Percentiles rank a stretch among this genome's conserved stretches.
Conservation (phyloP, 1,284 basidiomycete species). For the Vanrija sp. region DNA sequence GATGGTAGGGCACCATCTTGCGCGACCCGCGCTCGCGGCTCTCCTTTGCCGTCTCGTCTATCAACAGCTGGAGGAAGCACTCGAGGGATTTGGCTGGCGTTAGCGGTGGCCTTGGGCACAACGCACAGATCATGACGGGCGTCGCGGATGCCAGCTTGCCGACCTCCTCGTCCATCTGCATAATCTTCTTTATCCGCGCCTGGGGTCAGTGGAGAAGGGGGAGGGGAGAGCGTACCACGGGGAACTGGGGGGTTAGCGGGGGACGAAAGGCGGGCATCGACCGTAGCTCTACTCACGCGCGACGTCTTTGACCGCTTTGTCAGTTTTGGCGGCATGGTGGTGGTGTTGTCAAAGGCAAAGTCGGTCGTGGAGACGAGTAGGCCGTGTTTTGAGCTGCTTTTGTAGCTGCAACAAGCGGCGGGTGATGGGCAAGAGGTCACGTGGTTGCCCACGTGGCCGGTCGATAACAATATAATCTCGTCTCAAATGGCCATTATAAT, state of each 20-base stretch:
- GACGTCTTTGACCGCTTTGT: slow-evolving; percentile 36
- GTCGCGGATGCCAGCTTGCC: slow-evolving; percentile 98
- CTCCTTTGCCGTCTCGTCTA: slow-evolving; percentile 79
- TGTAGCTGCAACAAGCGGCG: neutral
- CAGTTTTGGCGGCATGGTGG: slow-evolving; percentile 19
- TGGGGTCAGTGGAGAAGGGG: neutral
- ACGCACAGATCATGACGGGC: slow-evolving; percentile 92
- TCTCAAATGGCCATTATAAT: neutral
- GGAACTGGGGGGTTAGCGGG: slow-evolving; percentile 35
- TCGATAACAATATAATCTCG: neutral
- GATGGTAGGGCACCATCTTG: slow-evolving; percentile 88
- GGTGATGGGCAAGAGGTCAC: neutral
- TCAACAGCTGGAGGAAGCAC: slow-evolving; percentile 82
- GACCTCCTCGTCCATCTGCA: slow-evolving; percentile 99
- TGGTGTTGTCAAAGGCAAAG: neutral
- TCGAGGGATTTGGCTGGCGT: slow-evolving; percentile 90
- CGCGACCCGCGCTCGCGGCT: slow-evolving; percentile 75
- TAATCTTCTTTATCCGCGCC: slow-evolving; percentile 99
- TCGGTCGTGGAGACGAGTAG: too few species aligned
- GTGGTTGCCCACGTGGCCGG: neutral
- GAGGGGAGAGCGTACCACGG: slow-evolving; percentile 24
- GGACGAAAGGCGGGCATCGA: neutral
- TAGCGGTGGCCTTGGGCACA: neutral
- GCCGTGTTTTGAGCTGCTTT: neutral
- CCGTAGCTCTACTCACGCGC: slow-evolving; percentile 23